These are phyloP conservation scores for Carex littledalei DNA, from an alignment of 176 grass and related monocot genomes.

Conservation along the genomic window DNA sequence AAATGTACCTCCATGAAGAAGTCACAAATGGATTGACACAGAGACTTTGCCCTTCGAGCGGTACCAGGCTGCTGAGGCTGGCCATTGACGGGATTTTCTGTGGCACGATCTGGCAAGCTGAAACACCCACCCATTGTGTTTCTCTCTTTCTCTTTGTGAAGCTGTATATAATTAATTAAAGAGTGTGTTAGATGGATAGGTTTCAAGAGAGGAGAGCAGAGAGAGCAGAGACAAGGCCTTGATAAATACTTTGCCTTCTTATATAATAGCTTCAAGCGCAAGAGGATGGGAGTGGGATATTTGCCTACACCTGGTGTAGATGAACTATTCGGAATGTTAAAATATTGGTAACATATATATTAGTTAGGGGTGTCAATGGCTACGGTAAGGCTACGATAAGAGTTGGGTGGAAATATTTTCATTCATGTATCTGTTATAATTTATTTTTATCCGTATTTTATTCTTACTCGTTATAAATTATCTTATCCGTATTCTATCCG, in stretches of 20 bases:
- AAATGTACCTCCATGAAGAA: neutral
- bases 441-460: too few relatives aligned
- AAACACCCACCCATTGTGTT: conserved; percentile 7
- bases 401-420: too few relatives aligned
- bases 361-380: too few relatives aligned
- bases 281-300: neutral
- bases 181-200: neutral
- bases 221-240: neutral
- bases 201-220: neutral
- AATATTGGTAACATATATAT: too few relatives aligned
- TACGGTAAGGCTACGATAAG: too few relatives aligned
- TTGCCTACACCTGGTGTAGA: neutral
- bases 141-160: neutral
- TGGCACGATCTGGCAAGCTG: neutral
- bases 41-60: neutral
- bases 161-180: neutral
- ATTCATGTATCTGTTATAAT: too few relatives aligned
- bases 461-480: too few relatives aligned
- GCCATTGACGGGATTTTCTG: neutral
- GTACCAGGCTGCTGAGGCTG: neutral
- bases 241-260: neutral
- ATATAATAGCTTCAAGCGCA: neutral
- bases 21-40: neutral
- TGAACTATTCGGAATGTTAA: neutral
- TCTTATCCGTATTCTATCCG: too few relatives aligned